Percentiles rank a stretch among this genome's conserved stretches.
These are phyloP conservation scores for Fusarium sp. DNA, from an alignment of 2,329 filamentous ascomycete species.

Conservation along the genomic window DNA sequence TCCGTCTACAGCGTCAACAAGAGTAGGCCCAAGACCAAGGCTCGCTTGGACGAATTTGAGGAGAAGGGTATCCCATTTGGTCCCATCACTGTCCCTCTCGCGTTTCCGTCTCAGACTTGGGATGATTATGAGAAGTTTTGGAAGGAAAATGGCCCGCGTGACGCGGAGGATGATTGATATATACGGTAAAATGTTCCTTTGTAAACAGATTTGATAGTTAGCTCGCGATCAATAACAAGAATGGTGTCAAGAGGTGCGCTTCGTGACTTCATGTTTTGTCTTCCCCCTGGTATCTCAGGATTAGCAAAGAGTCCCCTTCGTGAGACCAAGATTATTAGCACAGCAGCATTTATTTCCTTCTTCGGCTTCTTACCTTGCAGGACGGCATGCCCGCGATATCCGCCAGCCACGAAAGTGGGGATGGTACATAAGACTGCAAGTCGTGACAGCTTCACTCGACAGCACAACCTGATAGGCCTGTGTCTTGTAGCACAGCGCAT, in stretches of 20 bases:
- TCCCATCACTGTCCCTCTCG: constrained; percentile 66
- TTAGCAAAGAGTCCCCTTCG: neutral
- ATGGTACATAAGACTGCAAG: neutral
- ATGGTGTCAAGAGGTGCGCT: neutral
- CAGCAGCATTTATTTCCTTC: neutral
- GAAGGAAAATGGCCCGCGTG: constrained; percentile 43
- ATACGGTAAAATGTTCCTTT: neutral
- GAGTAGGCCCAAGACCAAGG: constrained; percentile 59
- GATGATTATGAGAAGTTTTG: constrained; percentile 59
- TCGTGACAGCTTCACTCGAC: neutral
- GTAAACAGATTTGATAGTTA: neutral
- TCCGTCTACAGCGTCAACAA: constrained; percentile 73
- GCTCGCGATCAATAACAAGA: neutral
- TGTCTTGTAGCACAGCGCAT: neutral
- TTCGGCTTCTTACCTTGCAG: neutral
- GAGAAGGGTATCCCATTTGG: constrained; percentile 58
- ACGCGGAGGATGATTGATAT: constrained; percentile 37
- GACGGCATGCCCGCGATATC: neutral
- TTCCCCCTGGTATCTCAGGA: neutral
- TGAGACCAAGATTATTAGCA: neutral
- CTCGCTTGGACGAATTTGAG: constrained; percentile 64
- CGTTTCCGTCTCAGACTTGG: constrained; percentile 61
- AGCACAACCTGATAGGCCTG: neutral
- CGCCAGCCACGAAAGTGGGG: neutral
- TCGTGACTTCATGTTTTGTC: neutral